A percentile compares a stretch with the other conserved stretches of the same genome.
Evolutionary conservation across 2,329 filamentous ascomycete genomes (phyloP).

Genomic region (Xylariomycetidae sp.): DNA sequence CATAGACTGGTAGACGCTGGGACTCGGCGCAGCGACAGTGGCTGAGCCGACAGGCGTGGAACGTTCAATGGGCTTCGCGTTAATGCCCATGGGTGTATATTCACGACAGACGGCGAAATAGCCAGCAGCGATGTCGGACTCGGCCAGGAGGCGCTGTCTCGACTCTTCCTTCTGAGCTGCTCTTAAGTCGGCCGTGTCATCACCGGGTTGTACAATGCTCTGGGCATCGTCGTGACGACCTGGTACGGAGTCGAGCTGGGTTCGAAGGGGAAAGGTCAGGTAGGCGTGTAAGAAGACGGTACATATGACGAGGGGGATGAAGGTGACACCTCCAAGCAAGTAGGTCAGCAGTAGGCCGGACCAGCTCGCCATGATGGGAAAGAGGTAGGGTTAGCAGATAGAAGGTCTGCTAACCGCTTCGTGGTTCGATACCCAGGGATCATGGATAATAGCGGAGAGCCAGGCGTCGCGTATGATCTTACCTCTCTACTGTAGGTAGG

Average conservation of each 20-base stretch:
- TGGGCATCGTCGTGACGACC: conserved; percentile 28
- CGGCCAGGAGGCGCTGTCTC: conserved; percentile 50
- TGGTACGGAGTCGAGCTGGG: conserved; percentile 30
- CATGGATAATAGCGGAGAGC: conserved; percentile 24
- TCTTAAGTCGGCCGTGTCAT: conserved; percentile 62
- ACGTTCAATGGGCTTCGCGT: conserved; percentile 86
- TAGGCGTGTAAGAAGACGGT: conserved; percentile 63
- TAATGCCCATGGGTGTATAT: conserved; percentile 86
- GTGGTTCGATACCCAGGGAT: conserved; percentile 13
- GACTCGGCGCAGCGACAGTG: conserved; percentile 73
- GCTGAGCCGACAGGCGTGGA: conserved; percentile 72
- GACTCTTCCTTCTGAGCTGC: conserved; percentile 59
- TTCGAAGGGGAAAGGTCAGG: conserved; percentile 57
- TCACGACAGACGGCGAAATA: conserved; percentile 96
- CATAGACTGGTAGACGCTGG: conserved; percentile 97
- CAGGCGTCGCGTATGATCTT: too few relatives aligned
- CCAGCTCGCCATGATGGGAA: conserved; percentile 44
- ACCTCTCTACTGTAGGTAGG: too few relatives aligned
- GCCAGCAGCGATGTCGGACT: conserved; percentile 77
- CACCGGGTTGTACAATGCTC: conserved; percentile 52
- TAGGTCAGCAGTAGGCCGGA: conserved; percentile 67
- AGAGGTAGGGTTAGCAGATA: conserved; percentile 14
- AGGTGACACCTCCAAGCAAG: conserved; percentile 81
- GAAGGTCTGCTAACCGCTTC: conserved; percentile 17
- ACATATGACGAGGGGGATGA: conserved; percentile 67